Conservation (phyloP, 2,329 filamentous ascomycete species). For the Pseudogymnoascus sp. region DNA sequence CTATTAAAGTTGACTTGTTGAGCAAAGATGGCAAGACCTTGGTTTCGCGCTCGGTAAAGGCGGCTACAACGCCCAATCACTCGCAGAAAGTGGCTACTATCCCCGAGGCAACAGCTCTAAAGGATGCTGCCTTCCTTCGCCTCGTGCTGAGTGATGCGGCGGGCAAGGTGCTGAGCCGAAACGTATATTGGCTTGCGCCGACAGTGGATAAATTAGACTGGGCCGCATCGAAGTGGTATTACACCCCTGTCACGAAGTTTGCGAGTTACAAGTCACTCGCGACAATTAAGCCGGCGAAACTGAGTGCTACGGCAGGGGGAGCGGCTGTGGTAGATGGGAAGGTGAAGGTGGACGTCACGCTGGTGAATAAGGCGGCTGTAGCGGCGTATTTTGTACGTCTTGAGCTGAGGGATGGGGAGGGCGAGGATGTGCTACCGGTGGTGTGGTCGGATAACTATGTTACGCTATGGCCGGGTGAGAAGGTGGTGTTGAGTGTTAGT, state of each 20-base stretch:
- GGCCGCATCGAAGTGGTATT: constrained; percentile 50
- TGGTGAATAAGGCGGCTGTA: constrained; percentile 45
- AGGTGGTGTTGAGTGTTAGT: constrained; percentile 33
- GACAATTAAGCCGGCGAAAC: constrained; percentile 31
- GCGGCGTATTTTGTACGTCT: constrained; percentile 54
- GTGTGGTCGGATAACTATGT: constrained; percentile 58
- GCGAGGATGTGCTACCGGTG: constrained; percentile 43
- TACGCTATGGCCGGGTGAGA: constrained; percentile 52
- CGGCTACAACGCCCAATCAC: constrained; percentile 39
- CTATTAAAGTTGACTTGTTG: constrained; percentile 43
- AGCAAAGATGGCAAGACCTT: constrained; percentile 40
- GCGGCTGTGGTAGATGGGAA: constrained; percentile 8
- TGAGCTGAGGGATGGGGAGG: constrained; percentile 38
- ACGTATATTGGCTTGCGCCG: constrained; percentile 52
- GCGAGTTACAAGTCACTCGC: constrained; percentile 42
- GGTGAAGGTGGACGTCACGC: constrained; percentile 28
- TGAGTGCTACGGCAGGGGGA: constrained; percentile 27
- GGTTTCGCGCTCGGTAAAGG: constrained; percentile 25
- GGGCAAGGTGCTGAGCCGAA: constrained; percentile 40
- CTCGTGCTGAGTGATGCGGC: constrained; percentile 37
- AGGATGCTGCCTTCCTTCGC: constrained; percentile 43
- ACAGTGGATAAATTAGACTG: constrained; percentile 46
- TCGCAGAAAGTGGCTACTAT: constrained; percentile 33
- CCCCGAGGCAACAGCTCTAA: constrained; percentile 26
- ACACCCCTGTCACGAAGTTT: constrained; percentile 48